phyloP scores from a whole-genome alignment of 1,284 basidiomycete species.

The Porodaedalea pini region DNA sequence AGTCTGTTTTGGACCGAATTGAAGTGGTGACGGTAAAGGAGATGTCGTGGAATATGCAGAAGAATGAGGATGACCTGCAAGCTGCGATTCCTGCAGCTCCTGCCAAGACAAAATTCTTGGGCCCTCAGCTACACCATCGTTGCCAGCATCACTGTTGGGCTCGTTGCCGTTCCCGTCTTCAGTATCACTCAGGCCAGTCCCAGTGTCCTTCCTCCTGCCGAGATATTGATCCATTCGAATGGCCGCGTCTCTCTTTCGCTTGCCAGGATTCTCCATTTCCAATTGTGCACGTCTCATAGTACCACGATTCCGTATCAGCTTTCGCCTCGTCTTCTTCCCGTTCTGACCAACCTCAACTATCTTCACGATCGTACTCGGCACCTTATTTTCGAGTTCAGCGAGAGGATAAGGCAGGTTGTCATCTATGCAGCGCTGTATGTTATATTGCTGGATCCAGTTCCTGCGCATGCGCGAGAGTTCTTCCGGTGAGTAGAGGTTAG shows the following conservation, averaged over 20 bases:
- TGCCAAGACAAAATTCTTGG: constrained; percentile 10
- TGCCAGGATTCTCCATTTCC: neutral
- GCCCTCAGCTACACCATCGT: constrained; percentile 6
- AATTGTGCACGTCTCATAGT: constrained; percentile 4
- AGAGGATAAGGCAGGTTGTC: constrained; percentile 13
- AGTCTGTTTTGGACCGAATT: neutral
- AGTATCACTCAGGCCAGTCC: constrained; percentile 1
- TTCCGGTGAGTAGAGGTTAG: neutral
- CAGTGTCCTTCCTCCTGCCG: neutral
- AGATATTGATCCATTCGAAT: constrained; percentile 4
- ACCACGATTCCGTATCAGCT: neutral
- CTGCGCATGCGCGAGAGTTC: neutral
- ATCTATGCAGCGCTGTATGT: constrained; percentile 3
- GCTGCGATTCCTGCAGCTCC: neutral
- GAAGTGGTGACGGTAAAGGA: neutral
- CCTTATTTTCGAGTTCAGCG: neutral
- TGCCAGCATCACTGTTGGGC: neutral
- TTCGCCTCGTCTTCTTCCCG: constrained; percentile 8
- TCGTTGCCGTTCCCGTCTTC: neutral
- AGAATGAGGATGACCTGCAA: neutral
- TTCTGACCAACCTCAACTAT: neutral
- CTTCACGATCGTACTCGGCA: neutral
- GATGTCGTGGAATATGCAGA: neutral
- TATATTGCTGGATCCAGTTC: constrained; percentile 13
- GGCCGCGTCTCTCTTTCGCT: neutral